Conservation (phyloP, 2,329 filamentous ascomycete species). For the Phaeosphaeria sp. region DNA sequence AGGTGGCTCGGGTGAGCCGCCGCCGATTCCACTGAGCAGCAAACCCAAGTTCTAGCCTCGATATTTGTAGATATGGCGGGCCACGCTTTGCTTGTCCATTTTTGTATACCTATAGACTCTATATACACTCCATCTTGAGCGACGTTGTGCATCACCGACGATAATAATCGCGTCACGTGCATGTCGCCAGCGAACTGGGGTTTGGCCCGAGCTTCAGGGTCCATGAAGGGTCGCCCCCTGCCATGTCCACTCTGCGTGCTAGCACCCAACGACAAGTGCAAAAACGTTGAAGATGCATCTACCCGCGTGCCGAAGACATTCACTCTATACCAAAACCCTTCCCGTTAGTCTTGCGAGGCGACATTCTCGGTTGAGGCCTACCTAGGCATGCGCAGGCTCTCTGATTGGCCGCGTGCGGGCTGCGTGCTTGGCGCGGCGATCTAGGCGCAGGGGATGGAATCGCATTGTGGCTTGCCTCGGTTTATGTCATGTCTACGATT, state of each 20-base stretch:
- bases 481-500: constrained; percentile 26
- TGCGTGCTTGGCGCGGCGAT: background rate
- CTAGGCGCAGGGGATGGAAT: constrained; percentile 13
- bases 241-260: background rate
- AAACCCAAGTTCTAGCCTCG: constrained; percentile 56
- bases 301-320: background rate
- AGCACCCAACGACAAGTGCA: background rate
- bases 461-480: constrained; percentile 23
- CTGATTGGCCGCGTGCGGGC: background rate
- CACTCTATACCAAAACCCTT: constrained; percentile 5
- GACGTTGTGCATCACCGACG: too few species aligned
- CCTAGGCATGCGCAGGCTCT: constrained; percentile 1
- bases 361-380: background rate
- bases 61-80: background rate
- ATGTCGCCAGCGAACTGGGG: background rate
- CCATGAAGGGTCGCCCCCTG: background rate
- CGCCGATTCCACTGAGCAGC: constrained; percentile 63
- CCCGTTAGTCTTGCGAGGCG: constrained; percentile 25
- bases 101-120: too few species aligned
- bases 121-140: too few species aligned
- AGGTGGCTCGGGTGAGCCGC: constrained; percentile 51
- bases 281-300: background rate
- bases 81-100: too few species aligned
- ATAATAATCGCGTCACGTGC: too few species aligned
- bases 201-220: background rate